Conservation (phyloP, 108 stramenopile genomes). For the Pseudonitzschia pungens region DNA sequence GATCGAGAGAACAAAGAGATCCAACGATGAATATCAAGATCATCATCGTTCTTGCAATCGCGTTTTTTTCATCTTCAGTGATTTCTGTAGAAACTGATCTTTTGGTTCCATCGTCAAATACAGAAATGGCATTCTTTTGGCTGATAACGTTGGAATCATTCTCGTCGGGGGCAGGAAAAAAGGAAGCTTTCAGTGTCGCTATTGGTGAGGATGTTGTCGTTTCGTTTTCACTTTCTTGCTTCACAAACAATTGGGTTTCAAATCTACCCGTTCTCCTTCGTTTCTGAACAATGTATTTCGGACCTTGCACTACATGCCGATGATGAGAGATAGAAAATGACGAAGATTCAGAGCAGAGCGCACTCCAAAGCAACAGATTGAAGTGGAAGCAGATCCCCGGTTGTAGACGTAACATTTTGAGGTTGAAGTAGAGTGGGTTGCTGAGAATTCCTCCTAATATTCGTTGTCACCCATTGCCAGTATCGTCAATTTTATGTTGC, state of each 20-base stretch:
- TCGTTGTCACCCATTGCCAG: no score
- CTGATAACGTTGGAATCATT: not conserved
- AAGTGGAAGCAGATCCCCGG: not conserved
- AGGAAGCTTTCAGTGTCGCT: not conserved
- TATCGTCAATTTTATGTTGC: no score
- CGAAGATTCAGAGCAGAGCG: not conserved
- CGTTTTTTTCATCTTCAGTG: not conserved
- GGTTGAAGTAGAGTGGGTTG: not conserved
- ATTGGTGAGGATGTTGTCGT: not conserved
- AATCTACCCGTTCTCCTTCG: not conserved
- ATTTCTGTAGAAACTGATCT: not conserved
- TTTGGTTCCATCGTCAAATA: not conserved
- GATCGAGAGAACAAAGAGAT: constrained; percentile 65
- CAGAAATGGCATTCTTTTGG: not conserved
- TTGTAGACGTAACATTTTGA: not conserved
- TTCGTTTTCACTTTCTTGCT: not conserved
- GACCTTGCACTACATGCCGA: not conserved
- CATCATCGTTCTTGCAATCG: constrained; percentile 37
- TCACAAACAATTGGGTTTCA: not conserved
- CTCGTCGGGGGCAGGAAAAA: not conserved
- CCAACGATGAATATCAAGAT: constrained; percentile 60
- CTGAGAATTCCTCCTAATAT: not conserved
- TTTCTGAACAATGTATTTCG: not conserved
- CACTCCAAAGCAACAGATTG: not conserved
- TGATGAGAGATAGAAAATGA: not conserved